phyloP scores from a whole-genome alignment of 805 yeast genomes.

The Zygosaccharomyces pseudorouxii region DNA sequence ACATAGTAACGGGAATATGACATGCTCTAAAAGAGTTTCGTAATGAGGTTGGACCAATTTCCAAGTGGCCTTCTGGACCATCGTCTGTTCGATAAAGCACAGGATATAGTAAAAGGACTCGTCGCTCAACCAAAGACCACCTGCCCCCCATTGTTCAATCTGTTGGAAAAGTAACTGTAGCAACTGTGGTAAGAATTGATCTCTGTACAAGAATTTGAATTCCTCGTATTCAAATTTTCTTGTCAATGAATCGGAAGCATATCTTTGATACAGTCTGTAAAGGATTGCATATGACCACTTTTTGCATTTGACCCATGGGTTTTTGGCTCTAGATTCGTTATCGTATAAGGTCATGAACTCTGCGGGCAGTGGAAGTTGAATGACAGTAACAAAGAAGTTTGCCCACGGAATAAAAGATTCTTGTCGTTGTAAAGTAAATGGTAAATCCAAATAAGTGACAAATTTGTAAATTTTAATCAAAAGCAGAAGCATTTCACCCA shows the following conservation, averaged over 20 bases:
- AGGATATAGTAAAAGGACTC: conserved; percentile 62
- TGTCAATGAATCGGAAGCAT: conserved; percentile 48
- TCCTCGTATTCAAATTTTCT: conserved; percentile 52
- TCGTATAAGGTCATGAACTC: conserved; percentile 39
- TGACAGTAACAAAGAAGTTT: conserved; percentile 64
- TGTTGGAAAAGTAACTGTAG: conserved; percentile 58
- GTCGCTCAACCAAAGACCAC: conserved; percentile 63
- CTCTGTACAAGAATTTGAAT: conserved; percentile 52
- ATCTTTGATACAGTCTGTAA: conserved; percentile 64
- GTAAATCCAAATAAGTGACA: conserved; percentile 67
- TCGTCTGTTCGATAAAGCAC: conserved; percentile 56
- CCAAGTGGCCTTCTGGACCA: conserved; percentile 62
- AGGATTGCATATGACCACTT: conserved; percentile 88
- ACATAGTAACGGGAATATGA: conserved; percentile 71
- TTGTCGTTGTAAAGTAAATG: conserved; percentile 53
- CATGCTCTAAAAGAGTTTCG: conserved; percentile 59
- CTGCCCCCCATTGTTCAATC: conserved; percentile 68
- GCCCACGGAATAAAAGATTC: conserved; percentile 64
- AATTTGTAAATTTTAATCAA: conserved; percentile 75
- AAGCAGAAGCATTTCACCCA: conserved; percentile 70
- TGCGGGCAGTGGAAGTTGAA: conserved; percentile 47
- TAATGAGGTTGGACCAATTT: conserved; percentile 58
- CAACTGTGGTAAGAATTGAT: conserved; percentile 68
- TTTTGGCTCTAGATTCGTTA: conserved; percentile 50
- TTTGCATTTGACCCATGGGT: conserved; percentile 69